phyloP scores from a whole-genome alignment of 768 basidiomycete genomes.

The Amanita molliuscula region DNA sequence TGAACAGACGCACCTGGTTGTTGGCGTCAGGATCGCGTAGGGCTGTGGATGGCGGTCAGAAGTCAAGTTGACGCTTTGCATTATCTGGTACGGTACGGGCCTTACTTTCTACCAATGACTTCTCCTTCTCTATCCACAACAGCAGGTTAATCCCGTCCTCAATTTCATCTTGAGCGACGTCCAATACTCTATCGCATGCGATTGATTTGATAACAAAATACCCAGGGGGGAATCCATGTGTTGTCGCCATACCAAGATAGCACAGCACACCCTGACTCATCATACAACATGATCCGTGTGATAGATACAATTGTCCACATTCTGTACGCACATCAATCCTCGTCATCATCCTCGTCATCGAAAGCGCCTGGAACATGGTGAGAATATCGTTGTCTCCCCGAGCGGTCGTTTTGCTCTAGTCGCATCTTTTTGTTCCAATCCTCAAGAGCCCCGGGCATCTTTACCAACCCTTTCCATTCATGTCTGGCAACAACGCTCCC shows the following conservation, averaged over 20 bases:
- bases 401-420: not conserved
- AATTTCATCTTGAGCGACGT: slow-evolving; percentile 39
- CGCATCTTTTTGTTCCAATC: slow-evolving; percentile 40
- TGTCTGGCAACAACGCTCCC: slow-evolving; percentile 83
- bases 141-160: slow-evolving; percentile 56
- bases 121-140: slow-evolving; percentile 67
- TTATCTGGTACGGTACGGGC: no score
- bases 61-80: not conserved
- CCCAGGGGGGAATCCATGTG: slow-evolving; percentile 39
- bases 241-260: slow-evolving; percentile 8
- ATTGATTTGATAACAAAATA: slow-evolving; percentile 56
- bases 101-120: slow-evolving; percentile 69
- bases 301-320: not conserved
- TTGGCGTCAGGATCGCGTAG: slow-evolving; percentile 59
- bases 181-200: slow-evolving; percentile 43
- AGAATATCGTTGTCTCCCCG: not conserved
- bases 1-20: slow-evolving; percentile 47
- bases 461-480: slow-evolving; percentile 90
- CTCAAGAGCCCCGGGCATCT: slow-evolving; percentile 54
- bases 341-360: not conserved
- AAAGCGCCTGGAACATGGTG: slow-evolving; percentile 3
- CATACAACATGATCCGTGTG: not conserved
- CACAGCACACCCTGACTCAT: not conserved
- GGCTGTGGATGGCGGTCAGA: slow-evolving; percentile 26
- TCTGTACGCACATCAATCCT: not conserved